Base-by-base conservation (phyloP, 1,284 basidiomycete species). In the Cutaneotrichosporon curvatum region DNA sequence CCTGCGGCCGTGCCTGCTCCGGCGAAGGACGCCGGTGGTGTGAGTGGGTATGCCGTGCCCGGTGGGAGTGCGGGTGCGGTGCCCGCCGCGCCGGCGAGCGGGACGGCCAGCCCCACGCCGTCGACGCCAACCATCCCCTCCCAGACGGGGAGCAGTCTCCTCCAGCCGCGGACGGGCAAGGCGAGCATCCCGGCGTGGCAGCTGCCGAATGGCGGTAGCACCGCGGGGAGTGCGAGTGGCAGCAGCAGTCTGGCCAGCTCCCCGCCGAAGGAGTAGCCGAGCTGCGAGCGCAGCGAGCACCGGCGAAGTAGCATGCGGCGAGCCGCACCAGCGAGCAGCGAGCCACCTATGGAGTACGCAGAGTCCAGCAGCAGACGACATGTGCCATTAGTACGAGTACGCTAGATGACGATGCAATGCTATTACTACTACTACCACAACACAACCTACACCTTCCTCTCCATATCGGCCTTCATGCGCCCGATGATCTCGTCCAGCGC, bases 161-260 rank as follows among this genome's bases (percentile, higher is more conserved):
- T 67, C 9, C 49, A 58, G 21, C 63, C 68, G 1, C 59, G 60
- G 8, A 35, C 32, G 33, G 81, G 58, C 84, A 87, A 11, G 78
- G 85, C 52, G 3, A 34, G 25, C 11, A 89, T 94, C 65, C 89
- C 89, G 3, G 78, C 86, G 5, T 94, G 89, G 89, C 89, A 94
- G 66, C 74, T 85, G 43, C 32, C 32, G 11, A 34, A 34, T 34
- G 32, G 32, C 9, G 32, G 32, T 15, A n/a, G 9, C 10, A 36
- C 31, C 33, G 37, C 19, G 16, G 19, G n/a, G 19, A n/a, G 31
- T 4, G 34, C 42, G n/a, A 47, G 51, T 47, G 37, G 40, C 35
- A 45, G 40, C 34, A 46, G 47, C 32, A 40, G 48, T 34, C 37
- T 39, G 25, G 51, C 48, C 1, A 50, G 48, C 33, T 45, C 39